phyloP scores from a whole-genome alignment of 805 yeast genomes.

The Zygotorulaspora sp. region DNA sequence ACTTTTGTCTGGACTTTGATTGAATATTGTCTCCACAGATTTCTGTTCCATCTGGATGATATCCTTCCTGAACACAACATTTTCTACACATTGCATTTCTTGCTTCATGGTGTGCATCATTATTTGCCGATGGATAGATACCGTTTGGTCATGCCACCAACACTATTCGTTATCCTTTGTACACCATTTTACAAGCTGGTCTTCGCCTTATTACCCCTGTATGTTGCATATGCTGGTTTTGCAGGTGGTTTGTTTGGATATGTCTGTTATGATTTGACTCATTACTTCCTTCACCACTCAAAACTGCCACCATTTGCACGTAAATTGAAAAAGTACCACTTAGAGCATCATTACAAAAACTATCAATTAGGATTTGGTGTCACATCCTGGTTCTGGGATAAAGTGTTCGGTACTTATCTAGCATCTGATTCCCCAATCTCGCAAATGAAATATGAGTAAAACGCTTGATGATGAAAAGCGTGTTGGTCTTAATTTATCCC shows the following conservation, averaged over 20 bases:
- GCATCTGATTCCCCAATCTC: constrained; percentile 39
- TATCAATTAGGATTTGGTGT: constrained; percentile 97
- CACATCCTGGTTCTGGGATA: constrained; percentile 91
- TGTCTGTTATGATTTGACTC: constrained; percentile 87
- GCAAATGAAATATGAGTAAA: constrained; percentile 33
- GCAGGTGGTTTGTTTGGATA: constrained; percentile 97
- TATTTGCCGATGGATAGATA: constrained; percentile 93
- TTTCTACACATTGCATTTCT: constrained; percentile 78
- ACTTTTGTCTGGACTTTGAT: constrained; percentile 87
- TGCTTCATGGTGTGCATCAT: constrained; percentile 94
- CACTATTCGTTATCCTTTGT: constrained; percentile 66
- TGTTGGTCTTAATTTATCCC: too few species aligned
- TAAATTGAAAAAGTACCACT: constrained; percentile 79
- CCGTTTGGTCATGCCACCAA: constrained; percentile 95
- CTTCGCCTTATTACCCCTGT: constrained; percentile 69
- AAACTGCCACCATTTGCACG: constrained; percentile 73
- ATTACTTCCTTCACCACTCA: constrained; percentile 88
- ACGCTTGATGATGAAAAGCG: too few species aligned
- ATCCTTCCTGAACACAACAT: constrained; percentile 75
- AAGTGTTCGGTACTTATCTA: constrained; percentile 78
- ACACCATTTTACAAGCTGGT: constrained; percentile 79
- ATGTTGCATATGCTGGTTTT: constrained; percentile 85
- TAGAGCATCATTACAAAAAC: constrained; percentile 97
- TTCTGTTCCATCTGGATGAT: constrained; percentile 86
- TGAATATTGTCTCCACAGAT: constrained; percentile 85